Evolutionary conservation across 768 basidiomycete genomes (phyloP).

Genomic region (Trametes cubensis): DNA sequence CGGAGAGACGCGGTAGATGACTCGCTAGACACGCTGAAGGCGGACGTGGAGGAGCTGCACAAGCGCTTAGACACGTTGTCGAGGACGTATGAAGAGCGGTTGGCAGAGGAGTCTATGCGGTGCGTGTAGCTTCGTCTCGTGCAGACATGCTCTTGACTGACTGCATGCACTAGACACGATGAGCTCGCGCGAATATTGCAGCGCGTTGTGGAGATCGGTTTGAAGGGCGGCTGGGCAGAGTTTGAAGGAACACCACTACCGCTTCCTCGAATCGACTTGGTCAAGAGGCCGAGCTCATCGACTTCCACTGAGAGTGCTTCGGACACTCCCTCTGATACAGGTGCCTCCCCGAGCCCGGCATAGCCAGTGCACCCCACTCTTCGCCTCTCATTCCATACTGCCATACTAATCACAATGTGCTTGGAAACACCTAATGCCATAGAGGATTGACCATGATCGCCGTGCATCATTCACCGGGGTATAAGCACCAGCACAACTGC

Average conservation of each 20-base stretch:
- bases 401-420: too few relatives aligned
- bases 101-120: constrained; percentile 50
- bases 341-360: neutral
- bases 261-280: constrained; percentile 45
- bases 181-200: constrained; percentile 68
- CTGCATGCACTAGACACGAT: constrained; percentile 49
- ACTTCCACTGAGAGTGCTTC: neutral
- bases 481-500: too few relatives aligned
- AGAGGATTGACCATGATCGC: too few relatives aligned
- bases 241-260: constrained; percentile 61
- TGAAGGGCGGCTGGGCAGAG: constrained; percentile 65
- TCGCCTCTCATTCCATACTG: too few relatives aligned
- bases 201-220: constrained; percentile 68
- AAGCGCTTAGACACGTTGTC: constrained; percentile 45
- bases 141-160: neutral
- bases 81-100: constrained; percentile 46
- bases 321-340: neutral
- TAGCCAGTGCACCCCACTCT: too few relatives aligned
- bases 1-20: constrained; percentile 77
- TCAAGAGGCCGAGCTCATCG: constrained; percentile 9
- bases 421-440: too few relatives aligned
- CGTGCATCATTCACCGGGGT: too few relatives aligned
- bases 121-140: neutral
- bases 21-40: constrained; percentile 59
- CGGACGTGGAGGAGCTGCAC: constrained; percentile 49